These are phyloP conservation scores for Russula vinacea DNA, from an alignment of 768 basidiomycete species.

Conservation along the genomic window DNA sequence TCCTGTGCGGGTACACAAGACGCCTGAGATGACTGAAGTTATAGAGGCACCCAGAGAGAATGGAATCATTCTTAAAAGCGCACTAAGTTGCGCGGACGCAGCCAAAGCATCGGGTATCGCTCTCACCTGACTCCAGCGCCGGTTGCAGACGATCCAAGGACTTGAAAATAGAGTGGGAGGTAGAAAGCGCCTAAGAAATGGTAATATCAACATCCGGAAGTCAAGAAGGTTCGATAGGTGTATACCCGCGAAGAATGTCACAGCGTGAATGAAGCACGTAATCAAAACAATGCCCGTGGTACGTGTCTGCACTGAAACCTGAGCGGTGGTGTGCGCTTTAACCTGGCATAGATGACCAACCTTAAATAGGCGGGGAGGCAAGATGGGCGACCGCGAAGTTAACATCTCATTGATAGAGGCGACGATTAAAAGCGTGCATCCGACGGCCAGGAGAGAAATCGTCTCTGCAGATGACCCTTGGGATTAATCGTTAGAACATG, in stretches of 20 bases:
- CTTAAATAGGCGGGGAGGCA: slow-evolving; percentile 74
- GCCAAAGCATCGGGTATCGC: background rate
- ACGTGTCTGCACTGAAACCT: slow-evolving; percentile 50
- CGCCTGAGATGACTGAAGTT: slow-evolving; percentile 54
- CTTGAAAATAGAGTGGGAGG: slow-evolving; percentile 75
- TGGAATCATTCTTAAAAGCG: slow-evolving; percentile 58
- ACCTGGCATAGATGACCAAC: slow-evolving; percentile 35
- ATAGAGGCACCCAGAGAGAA: slow-evolving; percentile 61
- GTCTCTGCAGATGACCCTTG: slow-evolving; percentile 59
- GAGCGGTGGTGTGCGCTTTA: background rate
- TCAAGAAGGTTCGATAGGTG: background rate
- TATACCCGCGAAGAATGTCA: slow-evolving; percentile 56
- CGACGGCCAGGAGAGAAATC: slow-evolving; percentile 60
- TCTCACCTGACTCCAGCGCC: slow-evolving; percentile 59
- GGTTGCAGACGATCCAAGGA: slow-evolving; percentile 72
- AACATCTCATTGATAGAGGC: slow-evolving; percentile 56
- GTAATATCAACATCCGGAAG: background rate
- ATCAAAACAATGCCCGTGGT: slow-evolving; percentile 64
- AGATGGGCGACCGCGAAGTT: slow-evolving; percentile 64
- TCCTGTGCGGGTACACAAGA: slow-evolving; percentile 55
- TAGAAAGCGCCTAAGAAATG: slow-evolving; percentile 51
- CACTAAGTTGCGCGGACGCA: background rate
- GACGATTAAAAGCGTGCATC: slow-evolving; percentile 49
- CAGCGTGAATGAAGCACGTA: slow-evolving; percentile 57
- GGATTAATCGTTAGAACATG: background rate